A percentile compares a stretch with the other conserved stretches of the same genome.
These are phyloP conservation scores for Paramecium sexaurelia DNA, from an alignment of 73 alveolate species.

Conservation along the genomic window DNA sequence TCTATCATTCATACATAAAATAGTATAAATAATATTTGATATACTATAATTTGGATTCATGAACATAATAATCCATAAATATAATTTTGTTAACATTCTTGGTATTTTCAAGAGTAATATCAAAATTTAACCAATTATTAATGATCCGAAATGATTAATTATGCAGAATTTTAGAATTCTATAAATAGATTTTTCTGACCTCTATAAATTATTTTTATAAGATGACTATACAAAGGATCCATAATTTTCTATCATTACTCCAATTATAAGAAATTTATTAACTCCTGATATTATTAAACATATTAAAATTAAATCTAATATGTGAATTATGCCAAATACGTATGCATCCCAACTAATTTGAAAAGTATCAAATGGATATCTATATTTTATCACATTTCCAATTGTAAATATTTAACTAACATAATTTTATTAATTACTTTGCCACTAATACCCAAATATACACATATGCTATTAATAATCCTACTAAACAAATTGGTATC, in stretches of 20 bases:
- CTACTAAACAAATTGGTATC: not conserved
- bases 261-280: not conserved
- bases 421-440: not conserved
- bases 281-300: not conserved
- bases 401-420: not conserved
- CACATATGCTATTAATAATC: not conserved
- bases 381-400: not conserved
- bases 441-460: not conserved
- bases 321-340: not conserved
- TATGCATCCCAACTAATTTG: not conserved
- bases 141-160: not conserved
- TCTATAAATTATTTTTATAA: not conserved
- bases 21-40: not conserved
- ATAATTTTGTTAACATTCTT: not conserved
- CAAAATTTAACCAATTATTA: not conserved
- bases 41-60: not conserved
- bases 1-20: constrained; percentile 7
- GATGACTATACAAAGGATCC: no score
- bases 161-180: not conserved
- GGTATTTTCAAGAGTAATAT: not conserved
- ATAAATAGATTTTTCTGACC: not conserved
- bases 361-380: not conserved
- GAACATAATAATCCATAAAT: not conserved
- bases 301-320: not conserved
- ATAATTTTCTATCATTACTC: not conserved